Percentiles rank a stretch among this genome's conserved stretches.
Evolutionary conservation across 768 basidiomycete genomes (phyloP).

Genomic region (Hortiboletus flavorubellus): DNA sequence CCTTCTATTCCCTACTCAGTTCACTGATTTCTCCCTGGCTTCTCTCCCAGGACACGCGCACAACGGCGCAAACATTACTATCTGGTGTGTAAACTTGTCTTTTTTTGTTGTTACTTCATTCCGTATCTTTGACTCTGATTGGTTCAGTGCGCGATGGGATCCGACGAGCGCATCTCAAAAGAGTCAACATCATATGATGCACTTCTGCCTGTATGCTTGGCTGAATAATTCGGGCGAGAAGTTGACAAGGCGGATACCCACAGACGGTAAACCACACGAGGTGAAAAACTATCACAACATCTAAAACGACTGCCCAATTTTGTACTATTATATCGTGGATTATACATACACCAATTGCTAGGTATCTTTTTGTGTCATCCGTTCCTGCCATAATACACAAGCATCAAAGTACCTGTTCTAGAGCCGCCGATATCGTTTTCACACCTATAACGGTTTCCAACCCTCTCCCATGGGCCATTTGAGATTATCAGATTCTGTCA

Average conservation of each 20-base stretch:
- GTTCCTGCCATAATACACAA: constrained; percentile 21
- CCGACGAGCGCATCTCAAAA: constrained; percentile 52
- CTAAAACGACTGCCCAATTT: background rate
- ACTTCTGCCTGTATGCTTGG: background rate
- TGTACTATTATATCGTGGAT: constrained; percentile 14
- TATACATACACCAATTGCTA: constrained; percentile 15
- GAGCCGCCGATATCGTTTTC: background rate
- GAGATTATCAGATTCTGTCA: constrained; percentile 42
- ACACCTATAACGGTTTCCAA: constrained; percentile 40
- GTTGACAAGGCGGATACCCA: background rate
- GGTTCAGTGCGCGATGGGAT: constrained; percentile 58
- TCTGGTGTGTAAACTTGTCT: constrained; percentile 38
- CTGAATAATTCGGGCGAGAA: background rate
- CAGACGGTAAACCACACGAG: background rate
- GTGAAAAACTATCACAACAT: background rate
- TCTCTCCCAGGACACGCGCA: constrained; percentile 50
- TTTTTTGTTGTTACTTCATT: background rate
- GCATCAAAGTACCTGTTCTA: constrained; percentile 6
- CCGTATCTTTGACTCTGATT: background rate
- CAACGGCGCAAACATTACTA: constrained; percentile 57
- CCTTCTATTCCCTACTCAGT: background rate
- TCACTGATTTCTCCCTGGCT: background rate
- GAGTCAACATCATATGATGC: constrained; percentile 46
- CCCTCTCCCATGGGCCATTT: constrained; percentile 63
- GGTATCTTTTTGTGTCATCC: constrained; percentile 20